Evolutionary conservation across 2,329 filamentous ascomycete species (phyloP).

Genomic region (Akanthomyces muscarius): DNA sequence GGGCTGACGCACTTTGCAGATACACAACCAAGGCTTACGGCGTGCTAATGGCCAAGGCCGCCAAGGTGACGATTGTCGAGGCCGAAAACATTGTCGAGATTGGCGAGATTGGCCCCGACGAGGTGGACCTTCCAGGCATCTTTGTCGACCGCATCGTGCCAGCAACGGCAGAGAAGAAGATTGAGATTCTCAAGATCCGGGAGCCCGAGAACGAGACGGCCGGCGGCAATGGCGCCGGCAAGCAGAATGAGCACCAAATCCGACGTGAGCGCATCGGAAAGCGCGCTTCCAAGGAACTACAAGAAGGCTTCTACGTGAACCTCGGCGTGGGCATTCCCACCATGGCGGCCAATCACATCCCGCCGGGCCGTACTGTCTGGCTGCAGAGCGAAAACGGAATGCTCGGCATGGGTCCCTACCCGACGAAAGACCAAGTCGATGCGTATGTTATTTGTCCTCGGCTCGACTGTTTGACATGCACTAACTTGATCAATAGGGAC

Average conservation of each 20-base stretch:
- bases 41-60: slow-evolving; percentile 76
- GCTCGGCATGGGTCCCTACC: slow-evolving; percentile 78
- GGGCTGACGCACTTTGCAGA: slow-evolving; percentile 27
- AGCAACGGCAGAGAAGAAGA: slow-evolving; percentile 64
- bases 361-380: slow-evolving; percentile 67
- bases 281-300: slow-evolving; percentile 75
- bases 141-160: slow-evolving; percentile 79
- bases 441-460: slow-evolving; percentile 35
- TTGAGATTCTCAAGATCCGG: slow-evolving; percentile 64
- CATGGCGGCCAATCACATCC: slow-evolving; percentile 73
- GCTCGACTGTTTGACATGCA: neutral
- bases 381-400: slow-evolving; percentile 86
- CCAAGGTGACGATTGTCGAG: slow-evolving; percentile 73
- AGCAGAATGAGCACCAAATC: slow-evolving; percentile 43
- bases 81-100: slow-evolving; percentile 77
- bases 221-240: slow-evolving; percentile 32
- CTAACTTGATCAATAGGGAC: slow-evolving; percentile 41
- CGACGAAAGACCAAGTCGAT: slow-evolving; percentile 67
- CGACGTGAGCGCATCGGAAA: slow-evolving; percentile 69
- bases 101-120: slow-evolving; percentile 68
- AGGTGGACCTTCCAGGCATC: slow-evolving; percentile 76
- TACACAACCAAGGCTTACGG: slow-evolving; percentile 74
- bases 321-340: slow-evolving; percentile 83
- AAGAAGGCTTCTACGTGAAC: slow-evolving; percentile 77
- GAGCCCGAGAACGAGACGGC: slow-evolving; percentile 38